These are phyloP conservation scores for Penicillium sp. DNA, from an alignment of 2,329 filamentous ascomycete genomes.

Conservation along the genomic window DNA sequence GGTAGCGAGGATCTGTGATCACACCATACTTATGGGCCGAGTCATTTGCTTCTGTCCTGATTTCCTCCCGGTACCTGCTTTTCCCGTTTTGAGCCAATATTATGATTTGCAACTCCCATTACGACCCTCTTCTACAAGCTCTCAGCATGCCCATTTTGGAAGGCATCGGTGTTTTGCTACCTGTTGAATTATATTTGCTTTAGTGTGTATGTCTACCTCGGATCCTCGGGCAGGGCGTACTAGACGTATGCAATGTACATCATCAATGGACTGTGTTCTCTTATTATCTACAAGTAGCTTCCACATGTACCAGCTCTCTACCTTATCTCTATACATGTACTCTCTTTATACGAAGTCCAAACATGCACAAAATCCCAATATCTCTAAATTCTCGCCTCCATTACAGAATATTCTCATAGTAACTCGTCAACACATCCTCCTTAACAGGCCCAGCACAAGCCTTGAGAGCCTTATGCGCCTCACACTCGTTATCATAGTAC, in stretches of 20 bases:
- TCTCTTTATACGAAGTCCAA: neutral
- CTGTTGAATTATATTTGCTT: conserved; percentile 4
- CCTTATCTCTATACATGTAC: neutral
- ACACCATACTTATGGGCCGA: conserved; percentile 14
- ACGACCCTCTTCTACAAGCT: conserved; percentile 8
- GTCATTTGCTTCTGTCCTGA: conserved; percentile 10
- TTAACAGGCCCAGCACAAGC: conserved; percentile 29
- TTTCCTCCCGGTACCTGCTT: neutral
- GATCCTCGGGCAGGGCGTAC: conserved; percentile 9
- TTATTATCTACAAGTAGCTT: neutral
- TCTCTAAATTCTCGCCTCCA: neutral
- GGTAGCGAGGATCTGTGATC: conserved; percentile 20
- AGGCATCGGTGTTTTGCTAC: conserved; percentile 14
- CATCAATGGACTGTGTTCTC: conserved; percentile 14
- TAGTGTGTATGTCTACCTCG: conserved; percentile 8
- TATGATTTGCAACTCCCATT: conserved; percentile 6
- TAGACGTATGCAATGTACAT: conserved; percentile 26
- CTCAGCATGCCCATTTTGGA: conserved; percentile 14
- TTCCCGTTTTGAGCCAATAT: conserved; percentile 4
- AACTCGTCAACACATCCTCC: conserved; percentile 38
- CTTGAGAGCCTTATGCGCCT: conserved; percentile 52
- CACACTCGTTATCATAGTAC: conserved; percentile 63
- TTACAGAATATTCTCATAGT: conserved; percentile 36
- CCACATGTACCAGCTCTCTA: neutral
- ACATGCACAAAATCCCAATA: neutral